phyloP scores from a whole-genome alignment of 345 rosid species.

The Lepidium aucheri region DNA sequence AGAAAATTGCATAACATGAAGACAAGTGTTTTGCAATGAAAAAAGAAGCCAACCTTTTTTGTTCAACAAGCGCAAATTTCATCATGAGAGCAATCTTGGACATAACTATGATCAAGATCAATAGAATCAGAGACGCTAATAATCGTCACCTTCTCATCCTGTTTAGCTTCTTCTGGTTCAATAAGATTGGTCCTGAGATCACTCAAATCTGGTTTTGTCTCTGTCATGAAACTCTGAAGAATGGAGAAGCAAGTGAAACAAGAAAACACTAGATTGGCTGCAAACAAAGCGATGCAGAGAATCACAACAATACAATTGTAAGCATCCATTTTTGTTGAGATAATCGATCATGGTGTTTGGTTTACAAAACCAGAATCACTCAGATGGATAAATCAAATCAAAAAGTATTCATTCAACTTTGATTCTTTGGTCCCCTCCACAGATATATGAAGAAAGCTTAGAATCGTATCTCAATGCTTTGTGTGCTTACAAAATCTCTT shows the following conservation, averaged over 20 bases:
- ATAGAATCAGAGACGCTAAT: constrained; percentile 16
- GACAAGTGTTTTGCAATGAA: not conserved
- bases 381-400: constrained; percentile 4
- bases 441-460: constrained; percentile 13
- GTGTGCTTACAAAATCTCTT: constrained; percentile 13
- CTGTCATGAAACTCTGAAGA: constrained; percentile 4
- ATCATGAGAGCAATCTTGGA: constrained; percentile 18
- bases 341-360: constrained; percentile 21
- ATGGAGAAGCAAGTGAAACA: constrained; percentile 24
- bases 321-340: constrained; percentile 18
- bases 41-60: not conserved
- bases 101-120: not conserved
- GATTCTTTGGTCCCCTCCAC: constrained; percentile 7
- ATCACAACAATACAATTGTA: constrained; percentile 19
- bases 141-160: constrained; percentile 17
- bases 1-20: not conserved
- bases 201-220: constrained; percentile 1
- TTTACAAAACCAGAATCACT: constrained; percentile 1
- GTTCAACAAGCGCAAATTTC: constrained; percentile 26
- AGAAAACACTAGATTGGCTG: constrained; percentile 19
- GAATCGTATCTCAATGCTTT: not conserved
- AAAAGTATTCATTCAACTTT: not conserved
- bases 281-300: constrained; percentile 20
- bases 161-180: constrained; percentile 10
- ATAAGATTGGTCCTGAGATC: constrained; percentile 16